Conservation (phyloP, 2,329 filamentous ascomycete species). For the Triangularia setosa region DNA sequence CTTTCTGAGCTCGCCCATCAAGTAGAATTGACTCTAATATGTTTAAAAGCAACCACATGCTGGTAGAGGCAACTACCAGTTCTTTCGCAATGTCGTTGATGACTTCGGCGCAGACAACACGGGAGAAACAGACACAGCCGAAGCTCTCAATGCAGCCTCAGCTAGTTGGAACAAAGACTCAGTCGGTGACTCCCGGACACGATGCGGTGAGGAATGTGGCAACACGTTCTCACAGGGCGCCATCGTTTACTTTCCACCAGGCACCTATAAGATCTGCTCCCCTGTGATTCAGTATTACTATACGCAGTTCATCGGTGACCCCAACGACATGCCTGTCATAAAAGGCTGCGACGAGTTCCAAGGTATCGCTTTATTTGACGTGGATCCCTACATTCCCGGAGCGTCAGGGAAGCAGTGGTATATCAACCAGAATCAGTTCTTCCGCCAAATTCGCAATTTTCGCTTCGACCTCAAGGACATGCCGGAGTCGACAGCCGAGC, state of each 20-base stretch:
- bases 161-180: not conserved
- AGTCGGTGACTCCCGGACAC: conserved; percentile 4
- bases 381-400: conserved; percentile 37
- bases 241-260: conserved; percentile 15
- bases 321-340: conserved; percentile 51
- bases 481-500: conserved; percentile 23
- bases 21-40: not conserved
- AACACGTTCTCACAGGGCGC: conserved; percentile 9
- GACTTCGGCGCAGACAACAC: not conserved
- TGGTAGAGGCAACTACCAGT: not conserved
- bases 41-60: not conserved
- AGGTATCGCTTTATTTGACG: conserved; percentile 45
- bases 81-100: conserved; percentile 1
- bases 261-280: not conserved
- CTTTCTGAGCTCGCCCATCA: not conserved
- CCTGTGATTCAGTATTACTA: conserved; percentile 67
- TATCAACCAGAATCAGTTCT: conserved; percentile 50
- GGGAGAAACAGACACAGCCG: conserved; percentile 8
- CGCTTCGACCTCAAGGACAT: conserved; percentile 40
- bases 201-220: conserved; percentile 13
- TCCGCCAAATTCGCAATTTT: conserved; percentile 47
- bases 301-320: conserved; percentile 67
- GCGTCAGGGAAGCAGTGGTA: conserved; percentile 20
- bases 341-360: conserved; percentile 48
- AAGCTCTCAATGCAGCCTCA: conserved; percentile 14